Evolutionary conservation across 305 asterid species (phyloP).

Genomic region (Fraxinus platypoda): DNA sequence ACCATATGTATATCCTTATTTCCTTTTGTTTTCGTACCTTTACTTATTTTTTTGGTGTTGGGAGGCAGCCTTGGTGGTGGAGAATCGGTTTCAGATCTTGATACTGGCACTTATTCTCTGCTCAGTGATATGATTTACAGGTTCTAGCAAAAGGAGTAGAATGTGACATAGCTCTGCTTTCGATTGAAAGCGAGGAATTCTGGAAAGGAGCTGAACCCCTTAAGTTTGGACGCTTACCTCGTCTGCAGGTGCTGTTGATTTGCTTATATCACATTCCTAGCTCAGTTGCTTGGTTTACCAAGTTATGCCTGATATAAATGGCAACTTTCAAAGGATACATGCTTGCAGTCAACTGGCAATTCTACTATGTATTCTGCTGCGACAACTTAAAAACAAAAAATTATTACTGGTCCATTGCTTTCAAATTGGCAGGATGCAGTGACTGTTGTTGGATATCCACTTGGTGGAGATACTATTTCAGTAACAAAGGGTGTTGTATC

Average conservation of each 20-base stretch:
- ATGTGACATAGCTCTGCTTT: constrained; percentile 92
- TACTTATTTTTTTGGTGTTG: neutral
- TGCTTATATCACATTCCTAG: constrained; percentile 15
- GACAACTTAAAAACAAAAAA: neutral
- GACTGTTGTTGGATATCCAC: constrained; percentile 94
- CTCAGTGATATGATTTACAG: constrained; percentile 42
- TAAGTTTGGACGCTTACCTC: constrained; percentile 49
- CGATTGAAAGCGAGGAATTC: constrained; percentile 74
- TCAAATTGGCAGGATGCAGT: constrained; percentile 67
- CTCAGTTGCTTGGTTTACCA: constrained; percentile 7
- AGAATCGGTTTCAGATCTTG: constrained; percentile 12
- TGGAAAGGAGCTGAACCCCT: constrained; percentile 77
- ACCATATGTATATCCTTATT: neutral
- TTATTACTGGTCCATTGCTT: constrained; percentile 8
- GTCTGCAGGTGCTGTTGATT: constrained; percentile 40
- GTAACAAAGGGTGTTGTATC: constrained; percentile 96
- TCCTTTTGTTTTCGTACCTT: neutral
- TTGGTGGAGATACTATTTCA: constrained; percentile 95
- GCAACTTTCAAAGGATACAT: constrained; percentile 5
- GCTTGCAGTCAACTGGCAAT: constrained; percentile 7
- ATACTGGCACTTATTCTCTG: constrained; percentile 20
- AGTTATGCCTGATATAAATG: neutral
- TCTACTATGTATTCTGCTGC: neutral
- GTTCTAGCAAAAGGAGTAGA: constrained; percentile 92
- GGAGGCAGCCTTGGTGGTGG: neutral